phyloP scores from a whole-genome alignment of 2,329 filamentous ascomycete genomes.

The Phialocephala sp. region DNA sequence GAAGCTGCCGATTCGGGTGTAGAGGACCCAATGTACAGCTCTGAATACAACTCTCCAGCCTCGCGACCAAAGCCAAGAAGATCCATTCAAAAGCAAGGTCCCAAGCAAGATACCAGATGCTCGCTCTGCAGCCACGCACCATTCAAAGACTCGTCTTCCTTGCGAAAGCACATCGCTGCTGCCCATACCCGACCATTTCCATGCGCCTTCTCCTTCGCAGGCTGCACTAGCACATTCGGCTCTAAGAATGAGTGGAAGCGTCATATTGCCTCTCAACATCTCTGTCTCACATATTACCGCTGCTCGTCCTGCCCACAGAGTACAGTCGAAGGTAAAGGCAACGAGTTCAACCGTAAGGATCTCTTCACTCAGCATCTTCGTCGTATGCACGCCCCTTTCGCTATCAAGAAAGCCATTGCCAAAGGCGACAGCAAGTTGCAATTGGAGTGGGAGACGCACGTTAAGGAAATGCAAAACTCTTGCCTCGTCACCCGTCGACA shows the following conservation, averaged over 20 bases:
- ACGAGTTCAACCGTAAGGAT: slow-evolving; percentile 92
- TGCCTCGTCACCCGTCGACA: slow-evolving; percentile 75
- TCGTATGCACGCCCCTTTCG: slow-evolving; percentile 84
- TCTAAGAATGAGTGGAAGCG: slow-evolving; percentile 99
- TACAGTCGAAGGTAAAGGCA: slow-evolving; percentile 60
- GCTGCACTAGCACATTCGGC: slow-evolving; percentile 81
- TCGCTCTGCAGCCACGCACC: slow-evolving; percentile 66
- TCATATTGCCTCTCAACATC: slow-evolving; percentile 88
- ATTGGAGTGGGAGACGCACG: slow-evolving; percentile 66
- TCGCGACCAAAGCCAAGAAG: slow-evolving; percentile 42
- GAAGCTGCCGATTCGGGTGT: slow-evolving; percentile 46
- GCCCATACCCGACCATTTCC: slow-evolving; percentile 77
- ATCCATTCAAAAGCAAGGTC: slow-evolving; percentile 44
- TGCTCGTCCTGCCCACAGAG: slow-evolving; percentile 65
- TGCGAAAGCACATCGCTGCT: slow-evolving; percentile 70
- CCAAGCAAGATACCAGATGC: slow-evolving; percentile 66
- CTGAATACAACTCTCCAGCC: slow-evolving; percentile 43
- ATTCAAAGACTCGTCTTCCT: slow-evolving; percentile 69
- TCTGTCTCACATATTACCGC: slow-evolving; percentile 70
- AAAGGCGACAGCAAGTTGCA: slow-evolving; percentile 65
- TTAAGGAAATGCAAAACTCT: slow-evolving; percentile 72
- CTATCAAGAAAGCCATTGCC: slow-evolving; percentile 62
- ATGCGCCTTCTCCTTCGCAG: slow-evolving; percentile 85
- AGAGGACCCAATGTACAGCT: slow-evolving; percentile 48
- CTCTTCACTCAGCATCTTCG: slow-evolving; percentile 93